Evolutionary conservation across 805 yeast genomes (phyloP), one percentile per base, ranked within the genome.

Genomic region (Zygosaccharomyces bailii): DNA sequence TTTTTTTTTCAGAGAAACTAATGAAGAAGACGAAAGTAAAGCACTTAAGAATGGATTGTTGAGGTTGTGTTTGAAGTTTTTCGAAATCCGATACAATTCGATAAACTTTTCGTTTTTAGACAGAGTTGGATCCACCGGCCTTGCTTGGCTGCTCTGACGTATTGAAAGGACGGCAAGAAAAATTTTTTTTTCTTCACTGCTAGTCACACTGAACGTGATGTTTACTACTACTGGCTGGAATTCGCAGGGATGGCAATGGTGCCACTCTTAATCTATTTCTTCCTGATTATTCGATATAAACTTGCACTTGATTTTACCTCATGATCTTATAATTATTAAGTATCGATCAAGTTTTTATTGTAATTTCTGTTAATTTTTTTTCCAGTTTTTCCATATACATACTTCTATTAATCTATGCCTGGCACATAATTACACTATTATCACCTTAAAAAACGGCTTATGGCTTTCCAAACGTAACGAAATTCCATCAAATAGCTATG

Each of bases 141-240:
- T 27, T 27, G 8, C 31, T 11, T 27, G 14, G 14, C 31, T 27
- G 31, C 14, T 16, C 10, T 27, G 31, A n/a, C 31, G 31, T 16
- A 11, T n/a, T 27, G 23, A 18, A 32, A 14, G 19, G 8, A n/a
- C n/a, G n/a, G n/a, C n/a, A 34, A 34, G 25, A 34, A 34, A 34
- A 19, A 9, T 34, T 34, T 19, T 18, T 24, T 37, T 37, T 27
- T 21, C 5, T 25, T 13, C 14, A 10, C 14, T 7, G 13, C 14
- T 7, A 37, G 30, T 37, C 40, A 37, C 40, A 13, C 31, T 25
- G 23, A 24, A 37, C 40, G 40, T 25, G 32, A 5, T 23, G 17
- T 24, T 25, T 14, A n/a, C 16, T 16, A 21, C 18, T 9, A 5
- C 32, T 16, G 11, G 13, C 23, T n/a, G 16, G 30, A 32, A 37